Conservation (phyloP, 2,329 filamentous ascomycete genomes). For the Ciborinia camelliae region DNA sequence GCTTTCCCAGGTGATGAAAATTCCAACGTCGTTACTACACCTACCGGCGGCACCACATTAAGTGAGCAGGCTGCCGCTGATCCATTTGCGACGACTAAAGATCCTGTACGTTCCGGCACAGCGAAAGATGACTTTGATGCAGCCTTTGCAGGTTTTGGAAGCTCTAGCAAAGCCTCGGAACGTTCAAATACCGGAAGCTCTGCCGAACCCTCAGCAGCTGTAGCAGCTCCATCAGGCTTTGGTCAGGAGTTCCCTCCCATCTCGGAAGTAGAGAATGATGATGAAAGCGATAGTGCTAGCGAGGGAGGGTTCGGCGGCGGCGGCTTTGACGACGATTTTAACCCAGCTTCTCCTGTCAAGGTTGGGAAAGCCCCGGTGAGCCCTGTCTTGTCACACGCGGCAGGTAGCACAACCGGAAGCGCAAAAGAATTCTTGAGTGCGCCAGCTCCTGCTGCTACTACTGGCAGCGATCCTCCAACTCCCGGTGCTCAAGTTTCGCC, state of each 20-base stretch:
- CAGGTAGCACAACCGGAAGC: slow-evolving; percentile 33
- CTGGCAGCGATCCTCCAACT: slow-evolving; percentile 45
- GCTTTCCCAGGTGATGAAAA: slow-evolving; percentile 50
- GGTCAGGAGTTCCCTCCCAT: slow-evolving; percentile 89
- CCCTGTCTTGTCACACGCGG: slow-evolving; percentile 24
- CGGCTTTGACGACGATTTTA: slow-evolving; percentile 93
- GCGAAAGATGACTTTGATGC: slow-evolving; percentile 80
- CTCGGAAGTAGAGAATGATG: slow-evolving; percentile 75
- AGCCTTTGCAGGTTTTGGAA: slow-evolving; percentile 73
- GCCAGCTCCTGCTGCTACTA: slow-evolving; percentile 34
- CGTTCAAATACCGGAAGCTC: slow-evolving; percentile 43
- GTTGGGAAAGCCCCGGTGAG: slow-evolving; percentile 30
- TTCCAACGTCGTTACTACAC: slow-evolving; percentile 47
- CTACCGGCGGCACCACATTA: slow-evolving; percentile 46
- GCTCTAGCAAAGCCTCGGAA: slow-evolving; percentile 49
- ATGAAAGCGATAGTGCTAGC: slow-evolving; percentile 78
- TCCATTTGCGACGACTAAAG: slow-evolving; percentile 55
- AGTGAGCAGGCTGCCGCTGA: slow-evolving; percentile 48
- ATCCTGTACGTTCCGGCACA: slow-evolving; percentile 42
- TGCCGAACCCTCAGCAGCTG: slow-evolving; percentile 39
- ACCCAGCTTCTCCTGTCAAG: slow-evolving; percentile 49
- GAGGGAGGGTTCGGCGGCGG: slow-evolving; percentile 54
- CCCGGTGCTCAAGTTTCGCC: slow-evolving; percentile 56
- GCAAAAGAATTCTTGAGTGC: slow-evolving; percentile 34
- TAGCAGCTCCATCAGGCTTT: slow-evolving; percentile 51